A percentile compares a stretch with the other conserved stretches of the same genome.
These are phyloP conservation scores for Amanita inopinata DNA, from an alignment of 768 basidiomycete species.

Conservation along the genomic window DNA sequence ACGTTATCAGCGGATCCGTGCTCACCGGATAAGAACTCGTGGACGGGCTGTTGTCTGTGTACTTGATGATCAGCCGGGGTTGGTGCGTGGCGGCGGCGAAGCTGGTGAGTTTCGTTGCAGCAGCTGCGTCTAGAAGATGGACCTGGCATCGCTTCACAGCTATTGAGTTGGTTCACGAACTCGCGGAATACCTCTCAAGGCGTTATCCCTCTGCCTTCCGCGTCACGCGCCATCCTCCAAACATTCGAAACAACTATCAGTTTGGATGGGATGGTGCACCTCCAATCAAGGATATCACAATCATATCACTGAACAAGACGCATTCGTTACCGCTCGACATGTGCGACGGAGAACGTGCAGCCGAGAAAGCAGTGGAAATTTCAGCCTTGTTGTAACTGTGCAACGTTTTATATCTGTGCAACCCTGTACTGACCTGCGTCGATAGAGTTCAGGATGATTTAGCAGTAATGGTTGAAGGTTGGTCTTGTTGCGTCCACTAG, in stretches of 20 bases:
- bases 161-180: slow-evolving; percentile 56
- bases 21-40: slow-evolving; percentile 43
- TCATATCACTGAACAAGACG: slow-evolving; percentile 36
- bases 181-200: slow-evolving; percentile 54
- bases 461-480: slow-evolving; percentile 54
- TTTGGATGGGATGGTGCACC: slow-evolving; percentile 36
- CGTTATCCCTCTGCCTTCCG: slow-evolving; percentile 52
- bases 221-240: slow-evolving; percentile 32
- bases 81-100: slow-evolving; percentile 26
- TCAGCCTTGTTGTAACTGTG: slow-evolving; percentile 52
- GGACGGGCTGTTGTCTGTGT: slow-evolving; percentile 39
- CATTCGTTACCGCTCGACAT: slow-evolving; percentile 38
- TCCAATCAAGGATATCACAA: slow-evolving; percentile 41
- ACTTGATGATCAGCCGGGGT: slow-evolving; percentile 34
- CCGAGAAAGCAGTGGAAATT: slow-evolving; percentile 50
- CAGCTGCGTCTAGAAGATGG: not conserved
- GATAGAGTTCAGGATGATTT: slow-evolving; percentile 46
- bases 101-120: slow-evolving; percentile 23
- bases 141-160: slow-evolving; percentile 25
- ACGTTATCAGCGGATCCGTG: slow-evolving; percentile 46
- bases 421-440: not conserved
- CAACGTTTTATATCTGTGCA: not conserved
- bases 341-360: slow-evolving; percentile 23
- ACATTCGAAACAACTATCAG: slow-evolving; percentile 1
- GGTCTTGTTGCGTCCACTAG: not conserved